Base-by-base conservation (phyloP, 1,284 basidiomycete genomes). In the Malassezia furfur region DNA sequence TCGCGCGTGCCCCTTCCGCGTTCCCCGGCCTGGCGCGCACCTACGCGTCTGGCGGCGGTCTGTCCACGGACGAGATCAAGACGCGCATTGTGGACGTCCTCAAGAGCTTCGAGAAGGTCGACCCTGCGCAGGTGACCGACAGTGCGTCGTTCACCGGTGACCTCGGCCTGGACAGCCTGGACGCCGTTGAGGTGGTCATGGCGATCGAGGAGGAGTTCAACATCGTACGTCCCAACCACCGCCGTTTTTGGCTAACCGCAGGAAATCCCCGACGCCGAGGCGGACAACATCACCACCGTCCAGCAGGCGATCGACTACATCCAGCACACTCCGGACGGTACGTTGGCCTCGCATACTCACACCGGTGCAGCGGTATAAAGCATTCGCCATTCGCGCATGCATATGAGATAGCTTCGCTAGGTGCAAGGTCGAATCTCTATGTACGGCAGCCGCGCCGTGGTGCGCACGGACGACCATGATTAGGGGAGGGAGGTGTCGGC, bases 181-280 rank as follows among this genome's bases (percentile, higher is more conserved):
- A 98, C 77, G 84, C 91, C 44, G 93, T 99, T 40, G 94, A 99
- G 78, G 91, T 96, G 40, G 89, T 98, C 70, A 96, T 99, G 91
- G 91, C 93, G 45, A 87, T 99, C 66, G 94, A 99, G 79, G 93
- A 98, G 84, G 93, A 89, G 76, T 81, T 81, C 65, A 58, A 59
- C 48, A 68, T 68, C 43, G 65, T 66, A 50, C 54, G 64, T 54
- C 14, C 22, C 10, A 4, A 38, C 21, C 15, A 10, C 10, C 17
- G 9, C 17, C 38, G 7, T 28, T 3, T 28, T 9, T 9, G 21
- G 25, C 45, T 34, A 2, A 15, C 37, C 36, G 46, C 58, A 90
- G 88, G 88, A 93, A 77, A 99, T 99, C 74, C 93, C 94, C 46
- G 94, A 99, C 74, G 85, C 84, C 56, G 94, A 98, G 78, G 94